Evolutionary conservation across 2,329 filamentous ascomycete genomes (phyloP).

Genomic region (Ascochyta rabiei): DNA sequence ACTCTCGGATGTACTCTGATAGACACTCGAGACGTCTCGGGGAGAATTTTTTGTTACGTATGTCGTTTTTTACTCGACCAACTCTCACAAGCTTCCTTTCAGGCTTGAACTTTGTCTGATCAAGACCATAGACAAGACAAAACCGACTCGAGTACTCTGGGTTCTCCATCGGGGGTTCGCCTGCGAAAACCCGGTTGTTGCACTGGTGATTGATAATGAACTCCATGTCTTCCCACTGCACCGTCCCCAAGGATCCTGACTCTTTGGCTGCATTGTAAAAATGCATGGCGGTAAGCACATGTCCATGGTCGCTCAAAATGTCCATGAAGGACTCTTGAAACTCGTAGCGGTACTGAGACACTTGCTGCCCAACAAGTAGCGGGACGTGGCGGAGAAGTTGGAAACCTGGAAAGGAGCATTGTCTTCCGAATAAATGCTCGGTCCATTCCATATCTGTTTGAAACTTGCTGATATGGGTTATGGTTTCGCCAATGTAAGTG

Average conservation of each 20-base stretch:
- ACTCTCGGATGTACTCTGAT: neutral
- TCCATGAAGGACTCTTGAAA: constrained; percentile 1
- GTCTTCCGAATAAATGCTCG: neutral
- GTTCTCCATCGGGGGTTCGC: neutral
- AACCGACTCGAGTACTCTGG: neutral
- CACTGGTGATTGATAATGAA: constrained; percentile 8
- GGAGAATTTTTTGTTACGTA: neutral
- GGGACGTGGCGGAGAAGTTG: constrained; percentile 3
- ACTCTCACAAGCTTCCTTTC: neutral
- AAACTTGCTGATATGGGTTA: neutral
- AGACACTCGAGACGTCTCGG: constrained; percentile 1
- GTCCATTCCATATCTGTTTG: neutral
- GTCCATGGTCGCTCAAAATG: neutral
- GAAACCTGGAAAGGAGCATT: neutral
- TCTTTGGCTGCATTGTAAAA: constrained; percentile 14
- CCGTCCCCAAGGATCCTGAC: neutral
- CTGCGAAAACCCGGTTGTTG: neutral
- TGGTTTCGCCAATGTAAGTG: neutral
- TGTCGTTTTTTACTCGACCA: neutral
- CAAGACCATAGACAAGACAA: constrained; percentile 9
- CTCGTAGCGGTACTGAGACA: neutral
- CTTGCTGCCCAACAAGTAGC: constrained; percentile 2
- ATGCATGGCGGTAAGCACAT: constrained; percentile 6
- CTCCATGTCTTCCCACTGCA: constrained; percentile 14
- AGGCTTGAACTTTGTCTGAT: neutral